Conservation (phyloP, 208 protist species). For the Acanthamoeba sp. region DNA sequence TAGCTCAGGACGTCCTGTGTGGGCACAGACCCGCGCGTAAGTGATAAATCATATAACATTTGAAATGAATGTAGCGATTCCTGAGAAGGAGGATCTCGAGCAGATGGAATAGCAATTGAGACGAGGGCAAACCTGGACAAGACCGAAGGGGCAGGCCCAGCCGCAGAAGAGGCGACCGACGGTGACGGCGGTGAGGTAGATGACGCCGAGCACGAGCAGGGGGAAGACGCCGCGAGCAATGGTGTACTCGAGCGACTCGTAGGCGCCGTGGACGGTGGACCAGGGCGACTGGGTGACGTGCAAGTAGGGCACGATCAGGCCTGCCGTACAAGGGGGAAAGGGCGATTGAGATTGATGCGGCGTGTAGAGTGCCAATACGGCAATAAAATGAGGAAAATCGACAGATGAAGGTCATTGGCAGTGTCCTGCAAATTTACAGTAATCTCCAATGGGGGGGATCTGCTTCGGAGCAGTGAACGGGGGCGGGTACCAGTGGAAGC, state of each 20-base stretch:
- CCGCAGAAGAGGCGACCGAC: conserved; percentile 73
- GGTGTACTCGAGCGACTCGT: conserved; percentile 74
- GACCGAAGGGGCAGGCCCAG: conserved; percentile 74
- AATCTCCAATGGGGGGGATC: not conserved
- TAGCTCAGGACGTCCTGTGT: conserved; percentile 67
- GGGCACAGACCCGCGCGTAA: not conserved
- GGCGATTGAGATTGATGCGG: too few species aligned
- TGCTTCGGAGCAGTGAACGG: not conserved
- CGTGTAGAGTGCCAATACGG: too few species aligned
- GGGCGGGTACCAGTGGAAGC: conserved; percentile 8
- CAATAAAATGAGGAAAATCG: too few species aligned
- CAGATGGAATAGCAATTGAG: not conserved
- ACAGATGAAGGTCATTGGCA: too few species aligned
- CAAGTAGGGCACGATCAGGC: conserved; percentile 71
- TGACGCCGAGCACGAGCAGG: conserved; percentile 71
- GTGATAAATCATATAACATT: not conserved
- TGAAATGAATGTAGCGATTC: too few species aligned
- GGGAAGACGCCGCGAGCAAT: conserved; percentile 70
- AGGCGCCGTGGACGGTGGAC: conserved; percentile 68
- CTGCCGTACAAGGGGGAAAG: too few species aligned
- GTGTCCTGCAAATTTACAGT: not conserved
- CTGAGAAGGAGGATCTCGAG: too few species aligned
- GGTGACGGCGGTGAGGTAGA: conserved; percentile 68
- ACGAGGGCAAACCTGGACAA: conserved; percentile 22
- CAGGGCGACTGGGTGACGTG: conserved; percentile 69